These are phyloP conservation scores for Rugiboletus extremiorientalis DNA, from an alignment of 1,284 basidiomycete genomes.

Conservation along the genomic window DNA sequence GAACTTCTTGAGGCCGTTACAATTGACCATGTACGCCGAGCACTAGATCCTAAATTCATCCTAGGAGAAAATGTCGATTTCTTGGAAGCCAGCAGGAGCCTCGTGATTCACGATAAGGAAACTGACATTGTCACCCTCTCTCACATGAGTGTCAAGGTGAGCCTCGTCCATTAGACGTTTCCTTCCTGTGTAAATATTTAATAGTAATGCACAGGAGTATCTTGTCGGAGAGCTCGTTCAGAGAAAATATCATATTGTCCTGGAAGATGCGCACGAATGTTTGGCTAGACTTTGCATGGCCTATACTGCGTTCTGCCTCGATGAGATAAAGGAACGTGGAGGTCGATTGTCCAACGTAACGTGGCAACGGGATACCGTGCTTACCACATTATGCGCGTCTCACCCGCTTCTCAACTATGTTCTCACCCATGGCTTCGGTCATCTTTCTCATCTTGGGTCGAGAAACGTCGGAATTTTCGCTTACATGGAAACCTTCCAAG, in stretches of 20 bases:
- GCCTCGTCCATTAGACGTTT: not conserved
- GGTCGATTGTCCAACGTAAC: not conserved
- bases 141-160: constrained; percentile 17
- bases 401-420: constrained; percentile 7
- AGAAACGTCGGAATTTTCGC: not conserved
- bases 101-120: constrained; percentile 4
- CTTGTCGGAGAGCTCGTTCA: constrained; percentile 10
- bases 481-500: not conserved
- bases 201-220: constrained; percentile 1
- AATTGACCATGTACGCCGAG: not conserved
- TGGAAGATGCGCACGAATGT: constrained; percentile 3
- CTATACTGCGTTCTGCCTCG: constrained; percentile 9
- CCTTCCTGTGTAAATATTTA: not conserved
- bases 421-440: constrained; percentile 5
- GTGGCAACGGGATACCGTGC: not conserved
- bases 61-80: not conserved
- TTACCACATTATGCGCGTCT: not conserved
- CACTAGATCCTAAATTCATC: constrained; percentile 2
- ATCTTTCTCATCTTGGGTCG: constrained; percentile 2
- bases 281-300: constrained; percentile 10
- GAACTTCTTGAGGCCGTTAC: constrained; percentile 10
- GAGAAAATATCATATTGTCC: constrained; percentile 5
- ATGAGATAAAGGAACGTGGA: not conserved
- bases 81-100: constrained; percentile 3
- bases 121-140: constrained; percentile 9